phyloP scores from a whole-genome alignment of 75 land plant genomes.

The Gnetum montanum region DNA sequence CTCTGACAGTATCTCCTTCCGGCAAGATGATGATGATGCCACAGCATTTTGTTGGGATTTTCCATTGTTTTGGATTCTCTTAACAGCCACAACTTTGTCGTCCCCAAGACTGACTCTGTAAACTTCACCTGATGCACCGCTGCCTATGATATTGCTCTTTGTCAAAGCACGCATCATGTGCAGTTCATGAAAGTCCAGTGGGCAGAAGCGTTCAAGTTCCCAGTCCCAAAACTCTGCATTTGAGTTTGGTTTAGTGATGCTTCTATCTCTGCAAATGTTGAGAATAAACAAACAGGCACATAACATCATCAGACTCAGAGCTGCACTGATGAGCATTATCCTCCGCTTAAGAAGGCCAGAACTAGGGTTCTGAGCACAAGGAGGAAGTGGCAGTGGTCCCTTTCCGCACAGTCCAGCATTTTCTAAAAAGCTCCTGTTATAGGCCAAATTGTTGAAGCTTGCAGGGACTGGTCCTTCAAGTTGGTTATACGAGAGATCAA shows the following conservation, averaged over 20 bases:
- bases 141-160: constrained; percentile 57
- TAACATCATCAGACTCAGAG: too few species aligned
- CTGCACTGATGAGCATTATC: too few species aligned
- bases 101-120: constrained; percentile 19
- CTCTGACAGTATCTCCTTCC: constrained; percentile 46
- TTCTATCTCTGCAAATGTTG: too few species aligned
- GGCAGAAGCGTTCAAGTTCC: constrained; percentile 80
- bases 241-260: neutral
- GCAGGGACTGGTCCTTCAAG: constrained; percentile 28
- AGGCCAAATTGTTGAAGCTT: constrained; percentile 12
- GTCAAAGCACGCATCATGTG: constrained; percentile 29
- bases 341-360: too few species aligned
- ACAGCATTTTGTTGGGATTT: too few species aligned
- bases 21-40: too few species aligned
- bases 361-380: neutral
- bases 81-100: constrained; percentile 39
- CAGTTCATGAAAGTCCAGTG: constrained; percentile 44
- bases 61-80: constrained; percentile 20
- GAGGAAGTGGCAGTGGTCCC: neutral
- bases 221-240: constrained; percentile 24
- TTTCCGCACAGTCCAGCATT: constrained; percentile 16
- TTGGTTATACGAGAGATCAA: constrained; percentile 38
- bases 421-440: constrained; percentile 24
- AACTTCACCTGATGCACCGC: constrained; percentile 69
- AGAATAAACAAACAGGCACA: too few species aligned